Conservation (phyloP, 768 basidiomycete species). For the Russula sp. region DNA sequence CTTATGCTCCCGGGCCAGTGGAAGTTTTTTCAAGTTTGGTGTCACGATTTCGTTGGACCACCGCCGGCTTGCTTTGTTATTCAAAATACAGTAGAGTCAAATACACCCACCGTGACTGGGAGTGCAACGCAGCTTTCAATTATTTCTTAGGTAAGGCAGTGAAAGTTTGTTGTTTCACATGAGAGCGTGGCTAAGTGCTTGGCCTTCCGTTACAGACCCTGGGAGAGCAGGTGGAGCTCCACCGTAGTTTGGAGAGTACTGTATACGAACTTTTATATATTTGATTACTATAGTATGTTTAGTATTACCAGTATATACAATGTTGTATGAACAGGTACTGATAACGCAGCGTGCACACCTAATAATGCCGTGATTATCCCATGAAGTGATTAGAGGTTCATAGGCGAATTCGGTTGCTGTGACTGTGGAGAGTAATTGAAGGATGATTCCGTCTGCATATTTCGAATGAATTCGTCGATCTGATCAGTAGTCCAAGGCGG, state of each 20-base stretch:
- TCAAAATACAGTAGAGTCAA: too few species aligned
- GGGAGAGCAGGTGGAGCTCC: too few species aligned
- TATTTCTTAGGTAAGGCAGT: not conserved
- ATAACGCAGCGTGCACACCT: conserved; percentile 6
- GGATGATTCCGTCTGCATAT: conserved; percentile 6
- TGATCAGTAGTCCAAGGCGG: conserved; percentile 15
- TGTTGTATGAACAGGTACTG: conserved; percentile 1
- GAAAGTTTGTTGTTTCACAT: not conserved
- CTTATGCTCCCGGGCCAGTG: too few species aligned
- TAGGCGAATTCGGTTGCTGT: conserved; percentile 1
- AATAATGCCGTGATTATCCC: not conserved
- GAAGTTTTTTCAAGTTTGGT: too few species aligned
- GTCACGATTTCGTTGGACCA: too few species aligned
- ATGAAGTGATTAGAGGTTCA: not conserved
- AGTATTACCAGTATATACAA: conserved; percentile 24
- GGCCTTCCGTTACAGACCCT: not conserved
- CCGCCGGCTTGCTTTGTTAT: too few species aligned
- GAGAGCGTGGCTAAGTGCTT: not conserved
- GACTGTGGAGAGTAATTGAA: not conserved
- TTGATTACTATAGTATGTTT: not conserved
- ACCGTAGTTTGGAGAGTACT: not conserved
- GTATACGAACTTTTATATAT: too few species aligned
- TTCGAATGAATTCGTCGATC: conserved; percentile 13
- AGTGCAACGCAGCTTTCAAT: too few species aligned
- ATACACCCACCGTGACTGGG: too few species aligned